Evolutionary conservation across 1,284 basidiomycete genomes (phyloP), one percentile per base, ranked within the genome.

Genomic region (Apiotrichum akiyoshidainum): DNA sequence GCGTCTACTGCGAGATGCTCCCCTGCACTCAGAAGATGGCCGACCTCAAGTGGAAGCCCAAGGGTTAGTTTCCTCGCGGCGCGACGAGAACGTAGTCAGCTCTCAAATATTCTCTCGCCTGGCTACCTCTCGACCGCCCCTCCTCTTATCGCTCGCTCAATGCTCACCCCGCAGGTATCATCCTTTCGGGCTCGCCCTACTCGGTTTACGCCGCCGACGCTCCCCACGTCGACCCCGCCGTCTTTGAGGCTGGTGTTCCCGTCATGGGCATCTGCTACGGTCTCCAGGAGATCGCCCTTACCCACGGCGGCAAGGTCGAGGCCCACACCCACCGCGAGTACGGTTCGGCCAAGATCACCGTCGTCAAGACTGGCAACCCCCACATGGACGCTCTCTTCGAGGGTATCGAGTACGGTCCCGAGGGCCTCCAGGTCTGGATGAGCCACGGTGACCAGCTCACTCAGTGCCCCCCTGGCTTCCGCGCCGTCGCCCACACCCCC

Each of bases 201-300:
- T 98, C 95, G 42, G 96, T 99, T 19, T 99, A 98, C 78, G 95
- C 95, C 67, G 78, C 84, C 42, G 92, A 88, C 68, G 88, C 96
- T 8, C 96, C 96, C 17, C 90, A 93, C 67, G 93, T 94, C 48
- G 95, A 99, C 78, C 90, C 92, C 19, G 87, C 84, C n/a, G 87
- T 99, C n/a, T 99, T 94, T 71, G 84, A 87, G 45, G 83, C 90
- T 16, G 92, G 89, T 40, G 87, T 98, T 0, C 95, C 96, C 19
- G 87, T 99, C 55, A 83, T 99, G 17, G 96, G 96, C 49, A 98
- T 99, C 63, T 99, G 96, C 78, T 99, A 99, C 79, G 96, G 96
- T 34, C 83, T 99, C n/a, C 76, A 93, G 87, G 95, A 99, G 83
- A 92, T 98, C 62, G 93, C 94, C 19, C 90, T 88, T 85, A 88